Base-by-base conservation (phyloP, 257 asterid genomes). In the Ilex asprella region DNA sequence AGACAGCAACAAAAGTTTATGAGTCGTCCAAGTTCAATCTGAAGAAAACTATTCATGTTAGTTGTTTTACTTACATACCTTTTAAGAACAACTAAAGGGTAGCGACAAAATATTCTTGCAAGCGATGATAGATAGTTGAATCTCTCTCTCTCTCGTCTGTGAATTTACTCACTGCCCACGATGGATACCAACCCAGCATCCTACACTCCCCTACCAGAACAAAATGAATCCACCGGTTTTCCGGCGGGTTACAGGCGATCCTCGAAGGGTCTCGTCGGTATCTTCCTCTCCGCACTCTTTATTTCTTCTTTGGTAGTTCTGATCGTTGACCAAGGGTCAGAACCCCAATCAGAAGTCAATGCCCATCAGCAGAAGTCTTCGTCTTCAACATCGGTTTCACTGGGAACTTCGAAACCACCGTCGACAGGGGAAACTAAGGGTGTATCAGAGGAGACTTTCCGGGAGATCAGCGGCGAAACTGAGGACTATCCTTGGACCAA, bases 371-470 rank as follows among this genome's bases (percentile, higher is more conserved):
- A 39, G 53, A 60, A 31, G 44, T 50, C 78, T 46, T 49, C 61
- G 29, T 55, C 60, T 31, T 10, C 66, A 14, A 10, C 29, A 39
- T 14, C 68, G 8, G 52, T 47, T 8, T 41, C 66, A 3, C 81
- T 78, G 64, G 66, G 68, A 60, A n/a, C 47, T 16, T 14, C n/a
- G 50, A 31, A 7, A 29, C 74, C 67, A n/a, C 27, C 27, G 27
- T 73, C 73, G 60, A 21, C 1, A 21, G 27, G 27, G 27, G 27
- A 21, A 21, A 0, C 27, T 21, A 1, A 21, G 27, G 27, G 97
- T 10, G 95, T 86, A 55, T 89, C 97, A 61, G 95, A 89, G 64
- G 86, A 86, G 74, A 79, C 78, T 59, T 84, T 75, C 78, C 79
- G 78, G 67, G 67, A 56, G 3, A 73, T 63, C 56, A 65, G 75